These are phyloP conservation scores for Carex parvula DNA, from an alignment of 176 grass and related monocot genomes.

Conservation along the genomic window DNA sequence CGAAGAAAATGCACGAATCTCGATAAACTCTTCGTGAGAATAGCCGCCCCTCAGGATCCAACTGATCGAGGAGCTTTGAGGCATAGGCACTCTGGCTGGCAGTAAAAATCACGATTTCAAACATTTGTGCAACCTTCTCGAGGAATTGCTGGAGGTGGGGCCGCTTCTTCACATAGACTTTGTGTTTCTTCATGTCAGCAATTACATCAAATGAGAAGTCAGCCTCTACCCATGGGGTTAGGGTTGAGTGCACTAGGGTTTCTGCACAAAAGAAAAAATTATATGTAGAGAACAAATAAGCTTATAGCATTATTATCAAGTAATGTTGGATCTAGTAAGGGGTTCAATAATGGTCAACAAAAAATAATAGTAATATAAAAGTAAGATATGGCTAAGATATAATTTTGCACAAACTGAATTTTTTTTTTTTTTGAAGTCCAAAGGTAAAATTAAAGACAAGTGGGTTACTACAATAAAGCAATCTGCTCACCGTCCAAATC, in stretches of 20 bases:
- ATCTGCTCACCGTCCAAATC: conserved; percentile 91
- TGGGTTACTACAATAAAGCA: neutral
- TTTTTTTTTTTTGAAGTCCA: neutral
- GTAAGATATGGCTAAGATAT: neutral
- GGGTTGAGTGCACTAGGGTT: conserved; percentile 92
- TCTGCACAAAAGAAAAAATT: conserved; percentile 53
- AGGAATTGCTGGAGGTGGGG: conserved; percentile 87
- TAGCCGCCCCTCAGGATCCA: conserved; percentile 78
- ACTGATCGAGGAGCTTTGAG: conserved; percentile 74
- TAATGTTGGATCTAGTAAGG: neutral
- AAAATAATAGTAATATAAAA: neutral
- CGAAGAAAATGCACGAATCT: conserved; percentile 80
- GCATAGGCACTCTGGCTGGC: conserved; percentile 95
- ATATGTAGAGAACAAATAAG: conserved; percentile 22
- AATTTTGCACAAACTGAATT: neutral
- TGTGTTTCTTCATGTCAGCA: conserved; percentile 87
- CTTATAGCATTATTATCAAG: neutral
- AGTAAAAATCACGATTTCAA: conserved; percentile 95
- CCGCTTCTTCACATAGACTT: conserved; percentile 79
- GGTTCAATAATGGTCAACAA: neutral
- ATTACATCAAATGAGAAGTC: conserved; percentile 85
- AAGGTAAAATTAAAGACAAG: neutral
- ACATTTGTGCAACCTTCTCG: conserved; percentile 72
- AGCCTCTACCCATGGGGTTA: conserved; percentile 56
- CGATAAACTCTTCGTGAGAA: conserved; percentile 76